Percentiles rank a stretch among this genome's conserved stretches.
Conservation (phyloP, 208 protist genomes). For the Leishmania tarentolae region DNA sequence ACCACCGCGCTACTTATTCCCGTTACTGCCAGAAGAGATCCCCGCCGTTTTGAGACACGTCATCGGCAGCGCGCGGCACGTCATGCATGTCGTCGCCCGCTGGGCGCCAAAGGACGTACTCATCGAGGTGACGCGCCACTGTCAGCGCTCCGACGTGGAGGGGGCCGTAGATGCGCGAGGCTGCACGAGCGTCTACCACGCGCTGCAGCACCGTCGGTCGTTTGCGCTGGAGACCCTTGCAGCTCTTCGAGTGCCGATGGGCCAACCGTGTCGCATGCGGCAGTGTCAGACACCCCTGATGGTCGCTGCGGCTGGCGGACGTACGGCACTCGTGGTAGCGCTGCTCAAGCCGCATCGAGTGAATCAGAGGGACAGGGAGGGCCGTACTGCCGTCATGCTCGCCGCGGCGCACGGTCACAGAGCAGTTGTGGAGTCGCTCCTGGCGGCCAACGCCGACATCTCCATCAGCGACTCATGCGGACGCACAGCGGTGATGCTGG, state of each 20-base stretch:
- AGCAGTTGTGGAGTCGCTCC: conserved; percentile 62
- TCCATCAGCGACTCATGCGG: conserved; percentile 42
- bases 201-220: conserved; percentile 46
- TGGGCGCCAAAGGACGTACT: conserved; percentile 54
- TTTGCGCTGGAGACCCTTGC: conserved; percentile 52
- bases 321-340: conserved; percentile 32
- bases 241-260: conserved; percentile 53
- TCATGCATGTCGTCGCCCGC: conserved; percentile 64
- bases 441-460: conserved; percentile 58
- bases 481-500: conserved; percentile 74
- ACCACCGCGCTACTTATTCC: conserved; percentile 50
- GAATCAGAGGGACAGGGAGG: conserved; percentile 47
- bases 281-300: conserved; percentile 73
- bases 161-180: conserved; percentile 53
- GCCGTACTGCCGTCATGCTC: conserved; percentile 77
- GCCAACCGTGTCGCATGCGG: conserved; percentile 43
- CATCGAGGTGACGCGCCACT: conserved; percentile 57
- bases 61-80: conserved; percentile 59
- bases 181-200: conserved; percentile 63
- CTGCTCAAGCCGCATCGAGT: conserved; percentile 49
- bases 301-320: conserved; percentile 54
- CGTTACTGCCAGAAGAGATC: conserved; percentile 55
- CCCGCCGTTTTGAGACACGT: conserved; percentile 47
- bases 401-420: conserved; percentile 60
- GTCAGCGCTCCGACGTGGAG: conserved; percentile 63